Percentiles rank a stretch among this genome's conserved stretches.
phyloP scores from a whole-genome alignment of 495 filamentous ascomycete genomes.

The Acidiella bohemica region DNA sequence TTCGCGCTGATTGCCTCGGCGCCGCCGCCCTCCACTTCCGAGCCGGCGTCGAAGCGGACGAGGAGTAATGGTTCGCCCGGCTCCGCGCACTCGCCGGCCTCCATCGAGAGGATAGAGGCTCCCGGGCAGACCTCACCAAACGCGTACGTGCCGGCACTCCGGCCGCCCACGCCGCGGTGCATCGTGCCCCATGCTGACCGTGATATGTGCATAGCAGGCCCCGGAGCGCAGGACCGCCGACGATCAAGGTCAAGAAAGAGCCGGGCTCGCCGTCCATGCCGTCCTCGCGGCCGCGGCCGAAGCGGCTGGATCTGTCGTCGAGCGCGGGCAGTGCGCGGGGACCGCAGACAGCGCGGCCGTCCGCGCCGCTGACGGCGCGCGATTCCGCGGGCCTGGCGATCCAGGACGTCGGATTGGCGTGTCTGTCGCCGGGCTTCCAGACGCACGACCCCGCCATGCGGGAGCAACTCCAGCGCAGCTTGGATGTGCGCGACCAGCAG shows the following conservation, averaged over 20 bases:
- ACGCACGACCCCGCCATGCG: slow-evolving; percentile 94
- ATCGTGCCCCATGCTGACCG: not conserved
- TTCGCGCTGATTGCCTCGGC: no score
- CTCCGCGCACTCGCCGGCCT: no score
- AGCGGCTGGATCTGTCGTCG: slow-evolving; percentile 66
- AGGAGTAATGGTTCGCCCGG: slow-evolving; percentile 16
- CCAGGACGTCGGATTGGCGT: slow-evolving; percentile 87
- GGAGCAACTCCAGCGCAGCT: slow-evolving; percentile 84
- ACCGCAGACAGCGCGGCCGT: slow-evolving; percentile 45
- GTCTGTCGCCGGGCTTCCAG: slow-evolving; percentile 86
- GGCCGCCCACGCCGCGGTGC: no score
- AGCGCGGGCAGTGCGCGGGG: slow-evolving; percentile 39
- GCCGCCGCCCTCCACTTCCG: slow-evolving; percentile 9
- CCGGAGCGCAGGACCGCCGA: slow-evolving; percentile 39
- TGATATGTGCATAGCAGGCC: slow-evolving; percentile 18
- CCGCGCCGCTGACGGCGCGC: slow-evolving; percentile 65
- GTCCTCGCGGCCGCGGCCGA: slow-evolving; percentile 66
- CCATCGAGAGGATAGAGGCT: no score
- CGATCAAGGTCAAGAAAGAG: slow-evolving; percentile 94
- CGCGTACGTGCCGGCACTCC: slow-evolving; percentile 11
- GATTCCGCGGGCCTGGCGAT: slow-evolving; percentile 60
- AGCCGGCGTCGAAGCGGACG: slow-evolving; percentile 15
- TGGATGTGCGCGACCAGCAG: slow-evolving; percentile 88
- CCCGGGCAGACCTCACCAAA: slow-evolving; percentile 11
- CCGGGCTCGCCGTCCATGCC: slow-evolving; percentile 67